Base-by-base conservation (phyloP, 345 rosid species). In the Brassica juncea region DNA sequence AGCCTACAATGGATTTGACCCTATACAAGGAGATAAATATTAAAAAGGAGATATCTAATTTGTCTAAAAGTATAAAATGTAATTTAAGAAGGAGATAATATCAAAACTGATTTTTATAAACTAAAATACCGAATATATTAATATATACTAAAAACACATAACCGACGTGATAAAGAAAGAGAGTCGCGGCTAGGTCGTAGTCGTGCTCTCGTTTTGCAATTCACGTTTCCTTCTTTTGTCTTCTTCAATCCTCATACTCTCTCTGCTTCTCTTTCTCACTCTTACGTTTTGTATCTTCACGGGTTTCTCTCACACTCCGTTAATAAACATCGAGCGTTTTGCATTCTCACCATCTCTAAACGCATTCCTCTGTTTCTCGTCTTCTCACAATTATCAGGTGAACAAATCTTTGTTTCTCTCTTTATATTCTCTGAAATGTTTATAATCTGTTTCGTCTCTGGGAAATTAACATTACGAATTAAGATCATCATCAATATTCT, bases 341-440 rank as follows among this genome's bases (percentile, higher is more conserved):
- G 8, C 54, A 60, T 70, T 47, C 21, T 52, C 23, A 61, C 61
- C 47, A 60, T 60, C 57, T 62, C 60, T 68, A 2, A 74, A 61
- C 78, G 70, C 39, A 2, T 27, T 80, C 28, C 79, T 80, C 82
- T 62, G 78, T 79, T 74, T 80, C 71, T 79, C 62, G 5, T 32
- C 73, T 67, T n/a, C 66, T 74, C 79, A 69, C 68, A 74, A 80
- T 73, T 64, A 73, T 64, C 76, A 75, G 79, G 83, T 80, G 31
- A 65, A 16, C 25, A 9, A 39, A 27, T 47, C 64, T 79, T 39
- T 47, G 61, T 73, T 25, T 47, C 7, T 44, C 68, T 73, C 15
- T 59, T 0, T 70, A 3, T 69, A 32, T 77, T n/a, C 25, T 52
- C 11, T 2, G 55, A 19, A 8, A 21, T 62, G 30, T 44, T 66